Evolutionary conservation across 208 protist species (phyloP), one percentile per base, ranked within the genome.

Genomic region (Trypanosoma brucei): DNA sequence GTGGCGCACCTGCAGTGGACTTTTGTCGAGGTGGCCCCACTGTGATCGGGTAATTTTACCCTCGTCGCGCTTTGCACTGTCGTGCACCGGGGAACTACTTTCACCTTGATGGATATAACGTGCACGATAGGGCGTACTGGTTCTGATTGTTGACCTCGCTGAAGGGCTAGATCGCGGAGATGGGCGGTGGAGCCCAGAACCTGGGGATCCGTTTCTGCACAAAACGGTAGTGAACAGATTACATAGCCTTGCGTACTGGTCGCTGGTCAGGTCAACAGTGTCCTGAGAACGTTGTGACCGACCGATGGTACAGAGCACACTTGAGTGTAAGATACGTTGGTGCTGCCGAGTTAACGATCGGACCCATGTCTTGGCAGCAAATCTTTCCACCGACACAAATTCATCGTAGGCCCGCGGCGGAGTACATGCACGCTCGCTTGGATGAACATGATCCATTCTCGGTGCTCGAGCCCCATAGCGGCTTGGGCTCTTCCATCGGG

Each of bases 301-400:
- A 5, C 61, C 61, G 42, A 66, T 50, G 3, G 3, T 36, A 49
- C 51, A 58, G 0, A 66, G 7, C 3, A 66, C 51, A 66, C 61
- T 66, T 6, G 38, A 58, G 36, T 58, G 38, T 31, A 56, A 39
- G 50, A 66, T 66, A 30, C 38, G 54, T 3, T 22, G 61, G 1
- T 39, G 52, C 37, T 53, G 31, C n/a, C 6, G 45, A 13, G 2
- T 38, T 13, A 31, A 14, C 31, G 8, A 53, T 14, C 46, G 55
- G 8, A 33, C 8, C 49, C 55, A 55, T 39, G 38, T 7, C 35
- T 36, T 33, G 14, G 7, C 40, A 1, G 44, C 37, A 1, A 57
- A 8, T 51, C 36, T 2, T 53, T 9, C 22, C 3, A 54, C 40
- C 7, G 14, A 6, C 11, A 11, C 42, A 6, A 46, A 6, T 11